phyloP scores from a whole-genome alignment of 2,329 filamentous ascomycete genomes.

The Colletotrichum paranaense region DNA sequence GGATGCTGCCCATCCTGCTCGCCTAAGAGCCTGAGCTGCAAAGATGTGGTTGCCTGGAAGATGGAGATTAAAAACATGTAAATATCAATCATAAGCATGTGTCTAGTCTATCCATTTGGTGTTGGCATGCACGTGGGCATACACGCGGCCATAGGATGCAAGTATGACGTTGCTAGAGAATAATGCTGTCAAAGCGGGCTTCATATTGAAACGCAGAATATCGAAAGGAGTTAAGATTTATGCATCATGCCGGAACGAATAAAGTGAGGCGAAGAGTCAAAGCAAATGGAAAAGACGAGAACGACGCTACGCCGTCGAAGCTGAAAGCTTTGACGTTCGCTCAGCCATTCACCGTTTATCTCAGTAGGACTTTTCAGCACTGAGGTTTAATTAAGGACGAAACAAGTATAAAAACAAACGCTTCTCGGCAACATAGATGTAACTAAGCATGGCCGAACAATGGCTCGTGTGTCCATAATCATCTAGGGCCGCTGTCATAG shows the following conservation, averaged over 20 bases:
- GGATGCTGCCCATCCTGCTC: too few species aligned
- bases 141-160: not conserved
- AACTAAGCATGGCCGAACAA: not conserved
- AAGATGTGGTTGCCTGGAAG: too few species aligned
- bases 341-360: not conserved
- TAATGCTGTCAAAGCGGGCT: not conserved
- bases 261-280: constrained; percentile 25
- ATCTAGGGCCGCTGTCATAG: not conserved
- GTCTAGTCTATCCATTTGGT: not conserved
- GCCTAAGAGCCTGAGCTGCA: too few species aligned
- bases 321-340: not conserved
- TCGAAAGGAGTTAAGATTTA: not conserved
- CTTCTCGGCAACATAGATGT: not conserved
- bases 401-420: not conserved
- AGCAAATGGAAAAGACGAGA: not conserved
- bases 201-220: too few species aligned
- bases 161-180: not conserved
- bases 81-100: not conserved
- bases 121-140: not conserved
- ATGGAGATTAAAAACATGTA: not conserved
- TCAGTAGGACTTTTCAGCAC: not conserved
- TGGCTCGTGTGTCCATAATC: not conserved
- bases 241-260: not conserved
- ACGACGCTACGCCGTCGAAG: not conserved
- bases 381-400: not conserved